phyloP scores from a whole-genome alignment of 106 monocot species.

The Dioscorea dumetorum region DNA sequence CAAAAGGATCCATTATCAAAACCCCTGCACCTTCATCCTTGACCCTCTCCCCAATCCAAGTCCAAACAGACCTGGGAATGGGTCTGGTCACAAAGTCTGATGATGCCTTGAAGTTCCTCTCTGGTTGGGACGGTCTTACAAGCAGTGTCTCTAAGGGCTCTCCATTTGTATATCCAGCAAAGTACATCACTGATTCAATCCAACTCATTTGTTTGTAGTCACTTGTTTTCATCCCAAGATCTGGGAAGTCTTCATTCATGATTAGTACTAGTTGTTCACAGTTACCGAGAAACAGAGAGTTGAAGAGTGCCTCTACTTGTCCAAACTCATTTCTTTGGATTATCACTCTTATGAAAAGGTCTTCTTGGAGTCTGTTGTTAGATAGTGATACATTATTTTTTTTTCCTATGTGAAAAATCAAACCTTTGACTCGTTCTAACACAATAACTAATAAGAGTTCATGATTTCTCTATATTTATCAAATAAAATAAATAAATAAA shows the following conservation, averaged over 20 bases:
- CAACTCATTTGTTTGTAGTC: not conserved
- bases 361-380: not conserved
- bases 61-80: not conserved
- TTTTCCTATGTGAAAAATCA: no score
- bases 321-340: not conserved
- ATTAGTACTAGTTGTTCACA: not conserved
- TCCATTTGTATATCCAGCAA: not conserved
- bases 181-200: not conserved
- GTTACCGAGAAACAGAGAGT: not conserved
- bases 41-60: slow-evolving; percentile 5
- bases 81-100: slow-evolving; percentile 16
- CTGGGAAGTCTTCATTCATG: not conserved
- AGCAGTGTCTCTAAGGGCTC: slow-evolving; percentile 1
- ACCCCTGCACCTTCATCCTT: not conserved
- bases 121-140: not conserved
- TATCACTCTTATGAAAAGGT: not conserved
- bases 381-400: no score
- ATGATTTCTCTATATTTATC: no score
- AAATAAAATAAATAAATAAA: no score
- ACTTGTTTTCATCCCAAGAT: not conserved
- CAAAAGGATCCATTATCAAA: slow-evolving; percentile 4
- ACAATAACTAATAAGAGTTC: no score
- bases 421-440: no score
- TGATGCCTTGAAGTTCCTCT: slow-evolving; percentile 9
- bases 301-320: not conserved